phyloP scores from a whole-genome alignment of 768 basidiomycete genomes.

The Naganishia kalamii region DNA sequence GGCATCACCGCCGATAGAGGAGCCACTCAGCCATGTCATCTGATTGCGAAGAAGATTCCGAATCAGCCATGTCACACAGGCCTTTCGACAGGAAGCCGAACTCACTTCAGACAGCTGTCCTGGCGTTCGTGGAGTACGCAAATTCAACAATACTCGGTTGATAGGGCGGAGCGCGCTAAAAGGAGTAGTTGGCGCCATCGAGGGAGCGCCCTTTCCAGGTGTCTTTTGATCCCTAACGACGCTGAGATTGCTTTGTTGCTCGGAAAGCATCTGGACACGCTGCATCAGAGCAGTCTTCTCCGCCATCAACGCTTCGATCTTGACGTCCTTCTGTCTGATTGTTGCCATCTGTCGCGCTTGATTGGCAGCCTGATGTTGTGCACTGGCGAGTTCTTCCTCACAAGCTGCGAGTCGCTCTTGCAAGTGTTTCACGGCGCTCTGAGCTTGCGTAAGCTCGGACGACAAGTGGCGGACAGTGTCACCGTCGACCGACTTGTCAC shows the following conservation, averaged over 20 bases:
- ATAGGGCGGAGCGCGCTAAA: background rate
- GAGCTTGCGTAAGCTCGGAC: background rate
- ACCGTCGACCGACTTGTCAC: background rate
- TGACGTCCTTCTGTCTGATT: constrained; percentile 14
- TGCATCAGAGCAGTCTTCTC: background rate
- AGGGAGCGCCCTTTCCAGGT: background rate
- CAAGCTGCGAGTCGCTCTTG: constrained; percentile 3
- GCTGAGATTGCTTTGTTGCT: background rate
- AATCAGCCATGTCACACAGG: background rate
- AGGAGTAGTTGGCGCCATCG: background rate
- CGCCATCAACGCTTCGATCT: background rate
- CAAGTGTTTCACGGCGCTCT: background rate
- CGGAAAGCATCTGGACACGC: background rate
- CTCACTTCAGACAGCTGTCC: constrained; percentile 8
- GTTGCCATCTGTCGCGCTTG: constrained; percentile 9
- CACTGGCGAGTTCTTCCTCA: background rate
- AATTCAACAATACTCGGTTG: background rate
- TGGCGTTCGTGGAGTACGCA: constrained; percentile 1
- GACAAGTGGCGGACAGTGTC: background rate
- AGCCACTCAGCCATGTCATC: constrained; percentile 6
- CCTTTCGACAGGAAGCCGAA: too few relatives aligned
- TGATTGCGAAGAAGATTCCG: background rate
- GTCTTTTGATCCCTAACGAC: background rate
- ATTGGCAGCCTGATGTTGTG: constrained; percentile 4
- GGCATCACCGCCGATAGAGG: constrained; percentile 9